phyloP scores from a whole-genome alignment of 2,329 filamentous ascomycete species.

The Cladorrhinum sp. region DNA sequence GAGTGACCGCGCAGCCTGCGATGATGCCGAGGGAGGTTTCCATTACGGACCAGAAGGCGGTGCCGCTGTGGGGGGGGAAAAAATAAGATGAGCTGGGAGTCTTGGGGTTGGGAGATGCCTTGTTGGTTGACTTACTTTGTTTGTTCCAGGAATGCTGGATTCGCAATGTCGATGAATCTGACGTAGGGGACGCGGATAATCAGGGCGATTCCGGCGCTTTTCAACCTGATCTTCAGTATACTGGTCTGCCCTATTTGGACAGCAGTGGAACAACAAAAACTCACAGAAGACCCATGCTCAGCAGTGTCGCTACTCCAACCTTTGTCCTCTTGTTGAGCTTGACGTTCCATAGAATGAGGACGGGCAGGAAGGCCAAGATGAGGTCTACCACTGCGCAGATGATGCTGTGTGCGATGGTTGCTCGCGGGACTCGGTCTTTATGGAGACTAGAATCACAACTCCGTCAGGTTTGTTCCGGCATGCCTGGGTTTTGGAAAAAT shows the following conservation, averaged over 20 bases:
- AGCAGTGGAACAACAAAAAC: slow-evolving; percentile 18
- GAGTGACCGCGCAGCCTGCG: slow-evolving; percentile 32
- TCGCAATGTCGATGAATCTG: slow-evolving; percentile 27
- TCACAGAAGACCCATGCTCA: slow-evolving; percentile 51
- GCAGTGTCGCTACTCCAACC: slow-evolving; percentile 42
- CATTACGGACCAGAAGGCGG: slow-evolving; percentile 39
- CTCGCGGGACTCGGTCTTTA: slow-evolving; percentile 37
- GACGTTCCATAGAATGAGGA: slow-evolving; percentile 49
- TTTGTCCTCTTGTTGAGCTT: slow-evolving; percentile 48
- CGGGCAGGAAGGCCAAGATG: slow-evolving; percentile 47
- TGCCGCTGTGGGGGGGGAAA: slow-evolving; percentile 26
- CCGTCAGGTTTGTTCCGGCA: too few relatives aligned
- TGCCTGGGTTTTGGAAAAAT: too few relatives aligned
- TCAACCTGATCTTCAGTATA: neutral
- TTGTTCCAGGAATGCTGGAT: slow-evolving; percentile 31
- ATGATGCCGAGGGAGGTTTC: slow-evolving; percentile 39
- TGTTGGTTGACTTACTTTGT: slow-evolving; percentile 30
- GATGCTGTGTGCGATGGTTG: slow-evolving; percentile 46
- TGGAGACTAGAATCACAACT: slow-evolving; percentile 36
- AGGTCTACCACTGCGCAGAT: slow-evolving; percentile 46
- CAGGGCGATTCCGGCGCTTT: slow-evolving; percentile 39
- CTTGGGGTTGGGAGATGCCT: neutral
- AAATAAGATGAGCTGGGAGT: neutral
- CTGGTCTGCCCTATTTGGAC: too few relatives aligned
- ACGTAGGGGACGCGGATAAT: slow-evolving; percentile 38